These are phyloP conservation scores for Lipomyces anomalus DNA, from an alignment of 805 yeast species.

Conservation along the genomic window DNA sequence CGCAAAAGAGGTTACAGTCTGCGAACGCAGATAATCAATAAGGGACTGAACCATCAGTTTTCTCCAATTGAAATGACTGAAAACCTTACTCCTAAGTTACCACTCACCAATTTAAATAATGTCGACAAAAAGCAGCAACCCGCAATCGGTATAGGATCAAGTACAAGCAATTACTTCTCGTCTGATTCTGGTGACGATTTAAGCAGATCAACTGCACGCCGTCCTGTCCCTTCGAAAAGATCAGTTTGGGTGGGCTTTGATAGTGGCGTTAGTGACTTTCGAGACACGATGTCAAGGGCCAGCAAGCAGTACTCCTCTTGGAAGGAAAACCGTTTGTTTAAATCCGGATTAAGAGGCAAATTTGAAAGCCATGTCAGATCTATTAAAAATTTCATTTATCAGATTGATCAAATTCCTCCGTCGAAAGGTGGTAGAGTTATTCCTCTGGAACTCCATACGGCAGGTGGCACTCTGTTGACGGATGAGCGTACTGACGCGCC, in stretches of 20 bases:
- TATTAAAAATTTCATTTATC: slow-evolving; percentile 28
- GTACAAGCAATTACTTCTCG: background rate
- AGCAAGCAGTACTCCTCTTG: slow-evolving; percentile 28
- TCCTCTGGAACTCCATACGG: slow-evolving; percentile 50
- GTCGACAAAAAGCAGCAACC: slow-evolving; percentile 8
- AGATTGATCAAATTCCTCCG: slow-evolving; percentile 36
- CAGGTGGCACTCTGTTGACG: slow-evolving; percentile 36
- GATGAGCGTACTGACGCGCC: slow-evolving; percentile 67
- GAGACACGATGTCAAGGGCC: slow-evolving; percentile 5
- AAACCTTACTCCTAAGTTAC: slow-evolving; percentile 22
- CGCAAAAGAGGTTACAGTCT: slow-evolving; percentile 69
- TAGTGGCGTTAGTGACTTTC: background rate
- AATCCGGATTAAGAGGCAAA: slow-evolving; percentile 11
- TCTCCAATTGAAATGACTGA: slow-evolving; percentile 34
- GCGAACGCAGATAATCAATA: slow-evolving; percentile 59
- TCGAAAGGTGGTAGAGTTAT: slow-evolving; percentile 67
- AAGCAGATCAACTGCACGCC: slow-evolving; percentile 8
- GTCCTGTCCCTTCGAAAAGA: slow-evolving; percentile 2
- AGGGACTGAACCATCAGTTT: slow-evolving; percentile 24
- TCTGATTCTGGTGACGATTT: background rate
- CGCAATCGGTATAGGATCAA: slow-evolving; percentile 7
- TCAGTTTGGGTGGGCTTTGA: slow-evolving; percentile 3
- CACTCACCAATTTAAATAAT: slow-evolving; percentile 18
- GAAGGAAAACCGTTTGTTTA: slow-evolving; percentile 20
- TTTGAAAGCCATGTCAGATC: slow-evolving; percentile 4